A percentile compares a stretch with the other conserved stretches of the same genome.
These are phyloP conservation scores for Comarum palustre DNA, from an alignment of 306 rosid species.

Conservation along the genomic window DNA sequence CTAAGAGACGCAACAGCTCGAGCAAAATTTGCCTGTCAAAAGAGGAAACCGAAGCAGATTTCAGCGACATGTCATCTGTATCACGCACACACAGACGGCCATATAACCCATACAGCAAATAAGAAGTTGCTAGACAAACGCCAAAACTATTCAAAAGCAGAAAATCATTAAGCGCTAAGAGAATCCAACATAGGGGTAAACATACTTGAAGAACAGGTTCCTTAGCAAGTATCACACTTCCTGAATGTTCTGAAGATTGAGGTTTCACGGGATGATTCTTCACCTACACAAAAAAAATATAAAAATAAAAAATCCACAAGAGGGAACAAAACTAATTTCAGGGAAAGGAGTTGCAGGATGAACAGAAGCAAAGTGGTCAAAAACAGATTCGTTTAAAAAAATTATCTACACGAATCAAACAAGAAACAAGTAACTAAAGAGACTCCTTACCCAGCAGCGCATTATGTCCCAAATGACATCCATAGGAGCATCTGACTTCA, in stretches of 20 bases:
- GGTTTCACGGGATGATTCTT: constrained; percentile 91
- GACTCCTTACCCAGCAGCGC: constrained; percentile 89
- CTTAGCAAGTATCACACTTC: constrained; percentile 84
- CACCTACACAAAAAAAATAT: constrained; percentile 36
- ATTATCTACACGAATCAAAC: not conserved
- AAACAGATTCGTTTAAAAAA: not conserved
- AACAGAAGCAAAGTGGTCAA: not conserved
- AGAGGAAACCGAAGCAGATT: not conserved
- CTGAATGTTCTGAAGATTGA: constrained; percentile 76
- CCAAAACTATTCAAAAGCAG: not conserved
- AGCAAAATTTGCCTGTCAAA: constrained; percentile 75
- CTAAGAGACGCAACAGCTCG: constrained; percentile 85
- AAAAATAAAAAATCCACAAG: not conserved
- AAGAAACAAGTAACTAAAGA: not conserved
- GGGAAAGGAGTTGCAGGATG: not conserved
- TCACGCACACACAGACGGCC: not conserved
- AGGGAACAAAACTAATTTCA: not conserved
- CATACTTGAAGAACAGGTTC: constrained; percentile 89
- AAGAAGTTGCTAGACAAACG: not conserved
- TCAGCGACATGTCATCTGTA: not conserved
- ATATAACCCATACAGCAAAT: not conserved
- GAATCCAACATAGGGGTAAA: constrained; percentile 16
- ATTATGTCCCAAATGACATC: constrained; percentile 94
- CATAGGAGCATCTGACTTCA: constrained; percentile 96
- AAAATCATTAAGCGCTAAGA: not conserved